A percentile compares a stretch with the other conserved stretches of the same genome.
Conservation (phyloP, 2,329 filamentous ascomycete genomes). For the Phialophora verrucosa region DNA sequence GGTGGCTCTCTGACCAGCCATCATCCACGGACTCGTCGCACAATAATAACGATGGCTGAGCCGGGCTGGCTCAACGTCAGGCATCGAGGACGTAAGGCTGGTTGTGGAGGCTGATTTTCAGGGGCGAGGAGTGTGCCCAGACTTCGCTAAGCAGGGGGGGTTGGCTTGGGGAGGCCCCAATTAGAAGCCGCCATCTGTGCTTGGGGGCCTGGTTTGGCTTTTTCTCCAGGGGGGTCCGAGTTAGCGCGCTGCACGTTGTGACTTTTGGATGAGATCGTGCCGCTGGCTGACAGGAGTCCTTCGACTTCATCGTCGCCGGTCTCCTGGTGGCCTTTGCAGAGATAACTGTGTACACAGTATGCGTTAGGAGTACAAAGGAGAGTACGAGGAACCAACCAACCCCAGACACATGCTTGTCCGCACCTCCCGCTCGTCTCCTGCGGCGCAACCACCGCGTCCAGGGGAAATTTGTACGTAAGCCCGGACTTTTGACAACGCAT, state of each 20-base stretch:
- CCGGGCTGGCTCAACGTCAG: not conserved
- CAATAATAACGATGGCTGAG: not conserved
- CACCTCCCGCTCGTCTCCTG: too few relatives aligned
- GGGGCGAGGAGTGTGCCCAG: not conserved
- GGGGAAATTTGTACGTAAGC: not conserved
- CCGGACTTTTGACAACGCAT: not conserved
- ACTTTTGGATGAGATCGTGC: not conserved
- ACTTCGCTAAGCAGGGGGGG: not conserved
- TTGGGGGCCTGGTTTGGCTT: not conserved
- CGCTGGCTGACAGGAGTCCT: not conserved
- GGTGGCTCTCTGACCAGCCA: not conserved
- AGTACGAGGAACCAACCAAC: too few relatives aligned
- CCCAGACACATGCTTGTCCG: too few relatives aligned
- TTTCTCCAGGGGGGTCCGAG: not conserved
- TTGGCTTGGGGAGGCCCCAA: not conserved
- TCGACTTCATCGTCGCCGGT: not conserved
- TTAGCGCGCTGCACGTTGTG: not conserved
- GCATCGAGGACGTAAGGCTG: constrained; percentile 7
- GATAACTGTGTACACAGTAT: too few relatives aligned
- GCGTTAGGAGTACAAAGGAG: too few relatives aligned
- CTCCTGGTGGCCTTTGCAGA: not conserved
- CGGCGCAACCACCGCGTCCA: too few relatives aligned
- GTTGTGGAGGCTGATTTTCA: constrained; percentile 13
- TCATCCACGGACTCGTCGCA: not conserved
- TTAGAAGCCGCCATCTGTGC: not conserved